A percentile compares a stretch with the other conserved stretches of the same genome.
Conservation (phyloP, 2,329 filamentous ascomycete species). For the Zymoseptoria pseudotritici region DNA sequence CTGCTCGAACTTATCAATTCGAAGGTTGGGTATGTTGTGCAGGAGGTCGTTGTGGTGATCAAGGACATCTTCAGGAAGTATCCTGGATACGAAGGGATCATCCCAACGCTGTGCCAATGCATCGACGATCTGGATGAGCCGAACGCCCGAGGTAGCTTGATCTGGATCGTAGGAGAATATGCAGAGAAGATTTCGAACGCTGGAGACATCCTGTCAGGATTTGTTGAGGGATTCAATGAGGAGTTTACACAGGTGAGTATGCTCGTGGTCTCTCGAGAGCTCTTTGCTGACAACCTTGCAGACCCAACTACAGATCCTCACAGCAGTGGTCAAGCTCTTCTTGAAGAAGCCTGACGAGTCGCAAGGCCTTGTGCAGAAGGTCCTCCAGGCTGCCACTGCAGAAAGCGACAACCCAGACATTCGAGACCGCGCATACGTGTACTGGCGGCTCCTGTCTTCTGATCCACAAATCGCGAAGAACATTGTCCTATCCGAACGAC, state of each 20-base stretch:
- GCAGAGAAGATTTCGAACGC: slow-evolving; percentile 99
- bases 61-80: slow-evolving; percentile 98
- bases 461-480: slow-evolving; percentile 87
- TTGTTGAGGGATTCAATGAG: slow-evolving; percentile 90
- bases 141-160: slow-evolving; percentile 78
- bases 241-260: slow-evolving; percentile 80
- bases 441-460: slow-evolving; percentile 92
- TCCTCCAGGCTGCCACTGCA: slow-evolving; percentile 82
- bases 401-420: slow-evolving; percentile 98
- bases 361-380: slow-evolving; percentile 86
- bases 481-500: slow-evolving; percentile 88
- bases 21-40: slow-evolving; percentile 98
- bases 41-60: slow-evolving; percentile 97
- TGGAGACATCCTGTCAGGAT: slow-evolving; percentile 83
- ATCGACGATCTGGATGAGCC: slow-evolving; percentile 97
- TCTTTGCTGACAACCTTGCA: slow-evolving; percentile 37
- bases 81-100: slow-evolving; percentile 94
- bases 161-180: slow-evolving; percentile 99
- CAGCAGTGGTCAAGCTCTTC: slow-evolving; percentile 94
- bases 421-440: slow-evolving; percentile 91
- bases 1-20: slow-evolving; percentile 90
- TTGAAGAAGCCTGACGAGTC: slow-evolving; percentile 91
- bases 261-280: not conserved
- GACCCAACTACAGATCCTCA: slow-evolving; percentile 97
- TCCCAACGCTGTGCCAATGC: slow-evolving; percentile 89